phyloP scores from a whole-genome alignment of 352 stramenopile genomes.

The Pythium aristosporum region DNA sequence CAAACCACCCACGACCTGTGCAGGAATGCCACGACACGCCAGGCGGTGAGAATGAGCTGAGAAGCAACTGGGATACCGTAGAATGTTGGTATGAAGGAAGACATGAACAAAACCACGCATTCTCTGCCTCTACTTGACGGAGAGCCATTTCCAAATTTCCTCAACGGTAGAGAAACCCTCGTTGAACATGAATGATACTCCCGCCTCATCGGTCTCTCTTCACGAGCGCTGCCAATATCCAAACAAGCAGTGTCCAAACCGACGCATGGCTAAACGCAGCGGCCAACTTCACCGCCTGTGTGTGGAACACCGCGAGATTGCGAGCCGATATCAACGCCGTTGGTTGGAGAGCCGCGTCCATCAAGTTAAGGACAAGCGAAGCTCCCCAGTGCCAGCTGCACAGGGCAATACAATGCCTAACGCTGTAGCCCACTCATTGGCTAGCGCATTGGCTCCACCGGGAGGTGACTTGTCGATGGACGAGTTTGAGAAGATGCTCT shows the following conservation, averaged over 20 bases:
- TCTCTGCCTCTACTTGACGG: no score
- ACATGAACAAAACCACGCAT: no score
- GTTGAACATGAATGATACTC: neutral
- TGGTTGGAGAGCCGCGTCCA: neutral
- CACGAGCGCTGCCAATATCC: slow-evolving; percentile 7
- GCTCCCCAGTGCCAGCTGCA: neutral
- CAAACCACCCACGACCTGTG: no score
- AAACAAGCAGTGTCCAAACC: slow-evolving; percentile 10
- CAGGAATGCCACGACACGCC: no score
- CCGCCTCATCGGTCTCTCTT: neutral
- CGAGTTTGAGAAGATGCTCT: neutral
- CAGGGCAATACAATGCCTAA: neutral
- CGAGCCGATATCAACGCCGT: neutral
- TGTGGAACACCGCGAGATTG: slow-evolving; percentile 1
- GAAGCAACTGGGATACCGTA: no score
- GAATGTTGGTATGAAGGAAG: no score
- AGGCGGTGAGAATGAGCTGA: no score
- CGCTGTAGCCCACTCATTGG: neutral
- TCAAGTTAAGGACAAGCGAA: neutral
- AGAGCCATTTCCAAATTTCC: no score
- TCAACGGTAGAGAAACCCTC: neutral
- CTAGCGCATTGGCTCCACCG: neutral
- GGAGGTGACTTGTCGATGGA: neutral
- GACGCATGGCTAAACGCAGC: slow-evolving; percentile 4
- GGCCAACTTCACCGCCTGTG: slow-evolving; percentile 11